These are phyloP conservation scores for Pseudonitzschia pungens DNA, from an alignment of 108 stramenopile genomes.

Conservation along the genomic window DNA sequence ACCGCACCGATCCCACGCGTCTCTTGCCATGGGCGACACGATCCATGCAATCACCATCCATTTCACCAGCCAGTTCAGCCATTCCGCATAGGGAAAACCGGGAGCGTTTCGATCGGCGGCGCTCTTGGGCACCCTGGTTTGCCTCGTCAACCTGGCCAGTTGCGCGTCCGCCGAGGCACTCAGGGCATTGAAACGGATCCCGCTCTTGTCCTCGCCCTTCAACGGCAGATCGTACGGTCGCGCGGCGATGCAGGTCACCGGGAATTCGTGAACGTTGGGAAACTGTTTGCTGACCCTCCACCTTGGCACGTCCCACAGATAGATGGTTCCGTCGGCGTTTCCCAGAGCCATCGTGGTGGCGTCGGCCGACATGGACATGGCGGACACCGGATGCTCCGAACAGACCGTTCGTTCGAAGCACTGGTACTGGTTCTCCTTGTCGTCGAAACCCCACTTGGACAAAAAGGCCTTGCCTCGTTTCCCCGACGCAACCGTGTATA, in stretches of 20 bases:
- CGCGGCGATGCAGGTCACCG: constrained; percentile 82
- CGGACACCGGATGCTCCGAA: constrained; percentile 69
- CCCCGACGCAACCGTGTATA: constrained; percentile 74
- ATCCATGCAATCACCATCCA: constrained; percentile 24
- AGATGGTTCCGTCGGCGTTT: constrained; percentile 65
- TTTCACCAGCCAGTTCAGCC: constrained; percentile 21
- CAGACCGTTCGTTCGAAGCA: constrained; percentile 49
- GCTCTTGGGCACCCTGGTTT: constrained; percentile 23
- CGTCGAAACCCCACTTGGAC: constrained; percentile 46
- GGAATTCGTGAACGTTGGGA: constrained; percentile 78
- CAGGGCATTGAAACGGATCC: constrained; percentile 63
- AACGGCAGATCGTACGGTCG: constrained; percentile 66
- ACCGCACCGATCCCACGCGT: constrained; percentile 33
- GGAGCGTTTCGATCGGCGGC: constrained; percentile 6
- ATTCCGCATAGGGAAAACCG: constrained; percentile 8
- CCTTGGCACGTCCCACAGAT: constrained; percentile 53
- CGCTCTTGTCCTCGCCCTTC: constrained; percentile 55
- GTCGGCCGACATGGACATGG: constrained; percentile 71
- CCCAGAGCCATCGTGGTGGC: constrained; percentile 59
- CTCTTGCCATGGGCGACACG: constrained; percentile 30
- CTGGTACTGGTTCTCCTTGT: constrained; percentile 21
- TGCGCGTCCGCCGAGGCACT: constrained; percentile 80
- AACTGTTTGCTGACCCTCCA: constrained; percentile 57
- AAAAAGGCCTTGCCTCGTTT: constrained; percentile 71
- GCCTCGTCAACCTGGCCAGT: constrained; percentile 62